These are phyloP conservation scores for Erythrophleum fordii DNA, from an alignment of 306 rosid species.

Conservation along the genomic window DNA sequence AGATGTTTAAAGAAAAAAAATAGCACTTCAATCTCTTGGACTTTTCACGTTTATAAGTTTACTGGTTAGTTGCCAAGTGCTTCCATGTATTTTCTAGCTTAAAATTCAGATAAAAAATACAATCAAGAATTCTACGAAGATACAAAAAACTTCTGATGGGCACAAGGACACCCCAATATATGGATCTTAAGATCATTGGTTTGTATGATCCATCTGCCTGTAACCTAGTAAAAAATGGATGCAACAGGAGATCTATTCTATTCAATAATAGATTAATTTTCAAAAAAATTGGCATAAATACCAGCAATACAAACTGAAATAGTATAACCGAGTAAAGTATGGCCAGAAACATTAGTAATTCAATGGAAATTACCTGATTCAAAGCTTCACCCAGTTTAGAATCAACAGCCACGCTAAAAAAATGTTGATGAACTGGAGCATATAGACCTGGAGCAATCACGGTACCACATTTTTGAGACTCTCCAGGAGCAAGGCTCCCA, in stretches of 20 bases:
- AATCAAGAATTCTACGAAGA: too few species aligned
- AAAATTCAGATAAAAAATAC: not conserved
- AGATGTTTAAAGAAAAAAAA: not conserved
- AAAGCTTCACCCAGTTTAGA: conserved; percentile 91
- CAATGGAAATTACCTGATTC: conserved; percentile 71
- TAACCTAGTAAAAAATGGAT: conserved; percentile 6
- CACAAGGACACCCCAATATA: too few species aligned
- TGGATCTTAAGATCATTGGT: too few species aligned
- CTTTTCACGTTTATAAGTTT: not conserved
- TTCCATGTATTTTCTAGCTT: not conserved
- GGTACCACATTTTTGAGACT: conserved; percentile 84
- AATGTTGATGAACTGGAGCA: conserved; percentile 96
- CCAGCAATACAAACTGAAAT: not conserved
- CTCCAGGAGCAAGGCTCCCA: conserved; percentile 95
- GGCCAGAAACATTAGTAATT: conserved; percentile 5
- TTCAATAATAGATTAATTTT: not conserved
- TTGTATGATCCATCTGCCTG: not conserved
- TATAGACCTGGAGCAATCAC: conserved; percentile 89
- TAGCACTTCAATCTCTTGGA: not conserved
- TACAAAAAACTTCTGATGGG: too few species aligned
- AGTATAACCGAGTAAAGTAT: not conserved
- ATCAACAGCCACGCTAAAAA: conserved; percentile 95
- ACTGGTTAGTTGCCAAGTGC: not conserved
- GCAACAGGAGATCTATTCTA: not conserved
- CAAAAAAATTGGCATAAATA: not conserved